phyloP scores from a whole-genome alignment of 225 moss, liverwort and hornwort species.

The Sphagnum contortum region DNA sequence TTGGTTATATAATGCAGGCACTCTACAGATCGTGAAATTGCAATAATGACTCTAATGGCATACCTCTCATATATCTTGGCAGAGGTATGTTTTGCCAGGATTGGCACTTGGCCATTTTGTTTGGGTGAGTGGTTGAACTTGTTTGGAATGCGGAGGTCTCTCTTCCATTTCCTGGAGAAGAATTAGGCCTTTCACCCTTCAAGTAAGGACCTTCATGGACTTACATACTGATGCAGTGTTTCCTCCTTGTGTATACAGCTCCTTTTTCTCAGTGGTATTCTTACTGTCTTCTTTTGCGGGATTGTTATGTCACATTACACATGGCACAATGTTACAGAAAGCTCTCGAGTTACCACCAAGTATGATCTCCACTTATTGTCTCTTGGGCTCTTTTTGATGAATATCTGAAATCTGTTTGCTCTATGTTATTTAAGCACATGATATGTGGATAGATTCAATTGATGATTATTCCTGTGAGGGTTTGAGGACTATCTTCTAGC shows the following conservation, averaged over 20 bases:
- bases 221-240: too few species aligned
- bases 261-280: conserved; percentile 39
- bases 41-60: conserved; percentile 76
- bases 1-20: conserved; percentile 22
- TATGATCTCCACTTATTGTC: not conserved
- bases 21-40: conserved; percentile 78
- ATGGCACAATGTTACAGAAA: conserved; percentile 55
- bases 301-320: conserved; percentile 62
- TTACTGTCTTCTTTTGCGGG: conserved; percentile 57
- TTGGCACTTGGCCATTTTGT: too few species aligned
- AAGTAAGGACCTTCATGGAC: too few species aligned
- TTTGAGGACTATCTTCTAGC: too few species aligned
- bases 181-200: too few species aligned
- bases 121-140: too few species aligned
- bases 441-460: too few species aligned
- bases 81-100: conserved; percentile 18
- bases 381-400: not conserved
- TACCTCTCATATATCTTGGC: conserved; percentile 77
- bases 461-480: too few species aligned
- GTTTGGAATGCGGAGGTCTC: too few species aligned
- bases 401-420: too few species aligned
- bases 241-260: conserved; percentile 9
- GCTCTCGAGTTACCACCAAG: conserved; percentile 41
- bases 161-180: too few species aligned
- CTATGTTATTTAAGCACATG: too few species aligned